Base-by-base conservation (phyloP, 805 yeast species). In the Limtongia smithiae region DNA sequence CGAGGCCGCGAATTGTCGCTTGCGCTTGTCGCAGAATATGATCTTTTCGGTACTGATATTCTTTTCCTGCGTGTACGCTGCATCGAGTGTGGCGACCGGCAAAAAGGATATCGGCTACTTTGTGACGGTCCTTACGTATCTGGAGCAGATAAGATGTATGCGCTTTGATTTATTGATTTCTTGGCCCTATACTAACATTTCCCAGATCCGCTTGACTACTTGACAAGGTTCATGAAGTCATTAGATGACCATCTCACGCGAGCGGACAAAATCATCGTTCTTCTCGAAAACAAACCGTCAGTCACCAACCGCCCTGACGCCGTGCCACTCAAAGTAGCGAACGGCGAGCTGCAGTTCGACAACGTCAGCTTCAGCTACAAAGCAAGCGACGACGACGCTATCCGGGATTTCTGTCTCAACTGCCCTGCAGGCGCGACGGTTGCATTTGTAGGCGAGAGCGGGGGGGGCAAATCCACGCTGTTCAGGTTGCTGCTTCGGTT, bases 371-470 rank as follows among this genome's bases (percentile, higher is more conserved):
- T 90, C 65, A 70, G 75, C 27, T 90, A 91, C 66, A 76, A 96
- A 52, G 80, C 80, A 20, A 79, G 83, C 48, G 37, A 41, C 9
- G 78, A 80, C 41, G 66, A 67, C 18, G 83, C 90, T 20, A 86
- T 90, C 67, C 58, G 69, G 1, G 69, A 76, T 24, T 66, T 90
- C 48, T 71, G 77, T 56, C 71, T 91, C 47, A 72, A 68, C 1
- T 81, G 91, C 39, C 64, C 71, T 8, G 79, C 84, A 31, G 97
- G 97, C 12, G 89, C 87, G 58, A 91, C 90, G 59, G 81, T 90
- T 9, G 90, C 96, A 63, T 80, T 91, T 51, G 97, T 91, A 8
- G 97, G 97, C 2, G 96, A 96, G 20, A 83, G 94, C 27, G 97
- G 97, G 1, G 85, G 95, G 51, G 97, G 97, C 20, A 90, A 90